These are phyloP conservation scores for Periconia digitata DNA, from an alignment of 2,329 filamentous ascomycete species.

Conservation along the genomic window DNA sequence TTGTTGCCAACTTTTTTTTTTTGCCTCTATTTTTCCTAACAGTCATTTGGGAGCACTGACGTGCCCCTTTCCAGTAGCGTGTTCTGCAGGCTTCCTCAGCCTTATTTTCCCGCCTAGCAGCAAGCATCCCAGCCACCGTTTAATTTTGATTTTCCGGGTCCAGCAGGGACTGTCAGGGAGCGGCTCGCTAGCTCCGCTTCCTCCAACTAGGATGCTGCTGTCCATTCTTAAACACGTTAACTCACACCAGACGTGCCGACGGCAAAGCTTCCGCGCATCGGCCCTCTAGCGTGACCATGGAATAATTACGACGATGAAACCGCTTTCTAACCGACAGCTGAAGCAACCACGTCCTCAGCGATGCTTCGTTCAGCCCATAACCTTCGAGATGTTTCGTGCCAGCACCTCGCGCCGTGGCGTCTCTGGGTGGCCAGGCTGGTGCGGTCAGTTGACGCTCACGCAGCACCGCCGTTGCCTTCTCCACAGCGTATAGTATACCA, in stretches of 20 bases:
- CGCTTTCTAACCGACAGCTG: constrained; percentile 1
- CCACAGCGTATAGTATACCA: not conserved
- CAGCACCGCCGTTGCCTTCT: not conserved
- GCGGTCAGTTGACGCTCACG: not conserved
- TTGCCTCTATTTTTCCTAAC: constrained; percentile 2
- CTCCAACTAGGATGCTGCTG: not conserved
- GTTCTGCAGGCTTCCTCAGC: constrained; percentile 17
- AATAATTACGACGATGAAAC: constrained; percentile 4
- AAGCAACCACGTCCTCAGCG: not conserved
- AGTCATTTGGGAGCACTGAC: constrained; percentile 12
- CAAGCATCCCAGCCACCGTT: constrained; percentile 7
- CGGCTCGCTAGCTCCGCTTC: constrained; percentile 10
- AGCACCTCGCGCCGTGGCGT: too few species aligned
- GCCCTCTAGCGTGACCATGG: not conserved
- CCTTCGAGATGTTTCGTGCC: not conserved
- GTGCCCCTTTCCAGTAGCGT: constrained; percentile 12
- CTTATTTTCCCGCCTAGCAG: constrained; percentile 9
- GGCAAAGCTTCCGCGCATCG: constrained; percentile 6
- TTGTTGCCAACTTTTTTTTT: not conserved
- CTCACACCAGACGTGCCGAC: not conserved
- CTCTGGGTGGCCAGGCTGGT: not conserved
- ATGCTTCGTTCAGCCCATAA: not conserved
- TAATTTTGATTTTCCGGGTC: constrained; percentile 9
- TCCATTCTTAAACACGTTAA: constrained; percentile 3
- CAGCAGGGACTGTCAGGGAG: too few species aligned